Percentiles rank a stretch among this genome's conserved stretches.
These are phyloP conservation scores for Wallacemonas sp. DNA, from an alignment of 208 protist species.

Conservation along the genomic window DNA sequence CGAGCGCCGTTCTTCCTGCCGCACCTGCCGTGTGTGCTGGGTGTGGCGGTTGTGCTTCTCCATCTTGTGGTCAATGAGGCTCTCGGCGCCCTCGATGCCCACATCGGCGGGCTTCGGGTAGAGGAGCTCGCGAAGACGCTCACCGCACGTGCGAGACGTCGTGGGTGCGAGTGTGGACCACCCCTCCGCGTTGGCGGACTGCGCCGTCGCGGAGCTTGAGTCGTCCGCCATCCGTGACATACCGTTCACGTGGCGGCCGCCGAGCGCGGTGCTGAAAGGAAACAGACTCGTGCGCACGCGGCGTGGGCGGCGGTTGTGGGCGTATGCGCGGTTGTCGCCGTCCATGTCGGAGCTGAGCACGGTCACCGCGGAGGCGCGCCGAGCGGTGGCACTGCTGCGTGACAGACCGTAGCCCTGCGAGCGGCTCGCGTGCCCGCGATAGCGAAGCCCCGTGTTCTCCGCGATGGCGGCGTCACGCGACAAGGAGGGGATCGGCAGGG, in stretches of 20 bases:
- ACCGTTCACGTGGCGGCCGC: background rate
- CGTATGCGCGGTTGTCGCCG: background rate
- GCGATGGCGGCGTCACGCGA: background rate
- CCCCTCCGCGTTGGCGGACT: background rate
- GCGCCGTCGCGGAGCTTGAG: background rate
- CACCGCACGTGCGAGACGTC: background rate
- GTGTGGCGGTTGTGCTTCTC: constrained; percentile 1
- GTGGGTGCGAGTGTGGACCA: background rate
- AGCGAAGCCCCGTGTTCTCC: constrained; percentile 1
- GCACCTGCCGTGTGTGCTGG: background rate
- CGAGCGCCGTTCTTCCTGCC: background rate
- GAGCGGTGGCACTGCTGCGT: background rate
- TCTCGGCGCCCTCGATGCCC: constrained; percentile 8
- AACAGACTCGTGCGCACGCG: background rate
- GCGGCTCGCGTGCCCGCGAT: background rate
- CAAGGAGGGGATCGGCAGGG: background rate
- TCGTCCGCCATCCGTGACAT: background rate
- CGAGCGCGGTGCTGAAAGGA: background rate
- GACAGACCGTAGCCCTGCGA: background rate
- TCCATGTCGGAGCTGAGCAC: constrained; percentile 10
- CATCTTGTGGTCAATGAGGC: constrained; percentile 13
- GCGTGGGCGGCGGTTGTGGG: background rate
- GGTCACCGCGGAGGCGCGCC: constrained; percentile 1
- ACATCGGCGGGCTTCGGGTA: constrained; percentile 7
- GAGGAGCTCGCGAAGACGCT: background rate